Conservation (phyloP, 2,329 filamentous ascomycete genomes). For the Colletotrichum sidae region DNA sequence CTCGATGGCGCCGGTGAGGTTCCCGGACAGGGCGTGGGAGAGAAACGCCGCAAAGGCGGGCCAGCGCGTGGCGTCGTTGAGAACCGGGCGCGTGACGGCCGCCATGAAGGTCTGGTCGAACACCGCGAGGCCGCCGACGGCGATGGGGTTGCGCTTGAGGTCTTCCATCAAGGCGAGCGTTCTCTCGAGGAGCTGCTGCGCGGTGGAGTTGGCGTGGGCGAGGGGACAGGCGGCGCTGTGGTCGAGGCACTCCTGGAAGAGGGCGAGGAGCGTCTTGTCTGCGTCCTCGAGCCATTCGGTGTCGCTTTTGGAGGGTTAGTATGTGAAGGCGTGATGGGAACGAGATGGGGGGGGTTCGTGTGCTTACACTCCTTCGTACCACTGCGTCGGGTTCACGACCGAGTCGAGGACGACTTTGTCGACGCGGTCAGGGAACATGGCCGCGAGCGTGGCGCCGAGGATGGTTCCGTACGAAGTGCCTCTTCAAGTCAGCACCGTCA, state of each 20-base stretch:
- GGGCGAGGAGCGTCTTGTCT: constrained; percentile 44
- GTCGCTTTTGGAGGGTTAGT: constrained; percentile 17
- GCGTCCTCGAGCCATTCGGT: constrained; percentile 39
- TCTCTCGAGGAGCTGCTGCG: constrained; percentile 50
- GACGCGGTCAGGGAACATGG: constrained; percentile 56
- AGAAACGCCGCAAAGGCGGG: no score
- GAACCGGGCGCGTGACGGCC: constrained; percentile 27
- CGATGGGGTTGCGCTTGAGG: constrained; percentile 44
- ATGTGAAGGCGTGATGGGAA: not conserved
- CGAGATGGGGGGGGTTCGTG: not conserved
- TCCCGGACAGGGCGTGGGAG: no score
- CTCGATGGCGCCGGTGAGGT: no score
- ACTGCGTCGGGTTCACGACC: constrained; percentile 47
- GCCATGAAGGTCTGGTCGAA: constrained; percentile 44
- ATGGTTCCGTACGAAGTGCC: constrained; percentile 56
- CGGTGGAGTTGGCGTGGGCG: constrained; percentile 43
- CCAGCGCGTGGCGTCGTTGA: constrained; percentile 39
- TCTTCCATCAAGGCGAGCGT: constrained; percentile 43
- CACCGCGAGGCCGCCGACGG: constrained; percentile 29
- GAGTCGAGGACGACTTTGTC: constrained; percentile 53
- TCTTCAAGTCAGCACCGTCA: constrained; percentile 14
- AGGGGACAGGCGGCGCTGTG: constrained; percentile 43
- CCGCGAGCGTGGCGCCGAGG: constrained; percentile 51
- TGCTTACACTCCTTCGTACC: constrained; percentile 44
- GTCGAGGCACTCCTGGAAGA: constrained; percentile 44